phyloP scores from a whole-genome alignment of 2,329 filamentous ascomycete species.

The Cyphellophora attinorum region DNA sequence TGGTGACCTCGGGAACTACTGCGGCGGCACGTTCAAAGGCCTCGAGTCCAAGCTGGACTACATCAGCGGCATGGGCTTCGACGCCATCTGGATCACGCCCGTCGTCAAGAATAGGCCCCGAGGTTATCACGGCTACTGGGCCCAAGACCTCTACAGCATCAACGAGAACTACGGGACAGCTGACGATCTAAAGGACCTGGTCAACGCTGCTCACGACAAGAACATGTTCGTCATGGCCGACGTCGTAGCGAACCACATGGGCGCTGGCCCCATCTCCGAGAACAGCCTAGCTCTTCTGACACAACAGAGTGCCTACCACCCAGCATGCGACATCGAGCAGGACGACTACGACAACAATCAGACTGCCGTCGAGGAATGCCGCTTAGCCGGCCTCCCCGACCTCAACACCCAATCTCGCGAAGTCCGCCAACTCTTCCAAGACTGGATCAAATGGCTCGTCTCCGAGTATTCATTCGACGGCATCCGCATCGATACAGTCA shows the following conservation, averaged over 20 bases:
- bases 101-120: slow-evolving; percentile 28
- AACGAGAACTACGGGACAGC: slow-evolving; percentile 41
- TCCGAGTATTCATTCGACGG: slow-evolving; percentile 39
- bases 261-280: slow-evolving; percentile 21
- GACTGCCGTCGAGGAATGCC: slow-evolving; percentile 29
- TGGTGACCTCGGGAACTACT: slow-evolving; percentile 28
- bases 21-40: slow-evolving; percentile 43
- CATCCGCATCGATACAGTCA: slow-evolving; percentile 41
- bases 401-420: slow-evolving; percentile 34
- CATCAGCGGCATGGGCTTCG: slow-evolving; percentile 40
- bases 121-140: slow-evolving; percentile 44
- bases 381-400: slow-evolving; percentile 40
- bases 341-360: too few species aligned
- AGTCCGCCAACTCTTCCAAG: slow-evolving; percentile 23
- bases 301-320: slow-evolving; percentile 24
- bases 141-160: slow-evolving; percentile 35
- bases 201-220: slow-evolving; percentile 32
- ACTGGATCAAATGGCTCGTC: slow-evolving; percentile 34
- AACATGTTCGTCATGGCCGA: slow-evolving; percentile 46
- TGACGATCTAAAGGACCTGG: slow-evolving; percentile 37
- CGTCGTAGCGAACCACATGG: slow-evolving; percentile 42
- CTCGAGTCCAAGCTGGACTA: slow-evolving; percentile 41
- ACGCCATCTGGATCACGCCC: slow-evolving; percentile 37
- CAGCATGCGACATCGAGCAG: slow-evolving; percentile 24
- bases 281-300: slow-evolving; percentile 22